A percentile compares a stretch with the other conserved stretches of the same genome.
phyloP scores from a whole-genome alignment of 352 stramenopile species.

The Phytophthora macrochlamydospora region DNA sequence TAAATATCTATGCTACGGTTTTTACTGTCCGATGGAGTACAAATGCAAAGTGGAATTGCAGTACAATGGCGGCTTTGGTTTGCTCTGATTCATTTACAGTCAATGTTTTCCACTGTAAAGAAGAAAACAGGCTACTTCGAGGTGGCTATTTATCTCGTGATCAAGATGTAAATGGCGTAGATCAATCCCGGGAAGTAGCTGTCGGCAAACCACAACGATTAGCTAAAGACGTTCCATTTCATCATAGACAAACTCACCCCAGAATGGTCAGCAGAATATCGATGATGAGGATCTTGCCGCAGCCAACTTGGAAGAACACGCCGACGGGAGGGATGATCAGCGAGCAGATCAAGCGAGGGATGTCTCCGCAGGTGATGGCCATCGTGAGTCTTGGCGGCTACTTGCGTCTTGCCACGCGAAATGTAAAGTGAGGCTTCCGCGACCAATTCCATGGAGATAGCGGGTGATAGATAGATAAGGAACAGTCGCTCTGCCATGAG shows the following conservation, averaged over 20 bases:
- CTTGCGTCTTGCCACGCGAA: too few relatives aligned
- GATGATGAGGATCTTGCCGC: conserved; percentile 61
- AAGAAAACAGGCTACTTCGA: not conserved
- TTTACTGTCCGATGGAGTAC: too few relatives aligned
- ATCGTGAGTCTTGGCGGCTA: conserved; percentile 19
- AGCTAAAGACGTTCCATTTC: too few relatives aligned
- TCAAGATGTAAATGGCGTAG: conserved; percentile 74
- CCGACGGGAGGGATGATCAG: conserved; percentile 65
- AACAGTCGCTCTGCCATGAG: too few relatives aligned
- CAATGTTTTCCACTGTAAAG: too few relatives aligned
- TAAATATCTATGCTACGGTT: too few relatives aligned
- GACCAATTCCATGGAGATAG: too few relatives aligned
- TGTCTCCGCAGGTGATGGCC: conserved; percentile 69
- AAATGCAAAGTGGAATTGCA: too few relatives aligned
- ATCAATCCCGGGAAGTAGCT: conserved; percentile 72
- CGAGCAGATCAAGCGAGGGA: conserved; percentile 69
- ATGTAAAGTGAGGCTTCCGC: too few relatives aligned
- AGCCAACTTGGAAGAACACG: conserved; percentile 64
- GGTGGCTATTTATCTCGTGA: conserved; percentile 47
- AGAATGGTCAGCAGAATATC: conserved; percentile 69
- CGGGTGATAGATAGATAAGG: too few relatives aligned
- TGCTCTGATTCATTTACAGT: too few relatives aligned
- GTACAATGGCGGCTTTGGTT: too few relatives aligned
- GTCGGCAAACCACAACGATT: not conserved
- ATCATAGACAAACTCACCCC: conserved; percentile 27